phyloP scores from a whole-genome alignment of 805 yeast genomes.

The Candida hispaniensis region DNA sequence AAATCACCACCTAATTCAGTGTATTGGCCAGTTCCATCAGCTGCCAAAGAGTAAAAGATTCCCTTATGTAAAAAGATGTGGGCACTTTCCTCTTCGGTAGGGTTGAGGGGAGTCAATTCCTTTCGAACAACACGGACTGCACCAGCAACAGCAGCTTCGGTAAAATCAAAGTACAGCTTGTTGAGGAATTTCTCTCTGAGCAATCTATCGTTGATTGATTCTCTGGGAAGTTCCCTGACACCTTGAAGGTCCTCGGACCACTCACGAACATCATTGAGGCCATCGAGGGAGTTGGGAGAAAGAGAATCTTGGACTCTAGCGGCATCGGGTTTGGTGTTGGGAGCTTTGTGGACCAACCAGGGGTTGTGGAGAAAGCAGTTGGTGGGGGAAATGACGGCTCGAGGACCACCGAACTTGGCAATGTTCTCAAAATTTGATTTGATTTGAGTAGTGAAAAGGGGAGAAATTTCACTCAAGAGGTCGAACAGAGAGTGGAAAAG shows the following conservation, averaged over 20 bases:
- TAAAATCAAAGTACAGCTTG: constrained; percentile 65
- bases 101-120: constrained; percentile 66
- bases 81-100: constrained; percentile 50
- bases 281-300: constrained; percentile 47
- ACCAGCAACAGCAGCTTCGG: constrained; percentile 63
- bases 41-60: constrained; percentile 74
- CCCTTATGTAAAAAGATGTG: constrained; percentile 71
- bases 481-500: constrained; percentile 42
- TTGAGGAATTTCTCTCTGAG: constrained; percentile 65
- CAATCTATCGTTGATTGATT: constrained; percentile 53
- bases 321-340: constrained; percentile 41
- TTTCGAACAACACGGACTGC: constrained; percentile 69
- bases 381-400: constrained; percentile 42
- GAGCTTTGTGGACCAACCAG: constrained; percentile 48
- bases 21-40: constrained; percentile 58
- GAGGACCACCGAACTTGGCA: constrained; percentile 25
- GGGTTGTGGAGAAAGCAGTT: constrained; percentile 56
- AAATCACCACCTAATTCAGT: constrained; percentile 63
- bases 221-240: constrained; percentile 53
- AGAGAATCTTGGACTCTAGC: constrained; percentile 49
- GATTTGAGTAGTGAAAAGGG: constrained; percentile 45
- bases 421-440: constrained; percentile 39
- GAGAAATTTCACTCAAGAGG: constrained; percentile 55
- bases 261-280: constrained; percentile 51
- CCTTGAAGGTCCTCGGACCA: constrained; percentile 90